Base-by-base conservation (phyloP, 2,329 filamentous ascomycete genomes). In the Ophiostoma himal-ulmi region DNA sequence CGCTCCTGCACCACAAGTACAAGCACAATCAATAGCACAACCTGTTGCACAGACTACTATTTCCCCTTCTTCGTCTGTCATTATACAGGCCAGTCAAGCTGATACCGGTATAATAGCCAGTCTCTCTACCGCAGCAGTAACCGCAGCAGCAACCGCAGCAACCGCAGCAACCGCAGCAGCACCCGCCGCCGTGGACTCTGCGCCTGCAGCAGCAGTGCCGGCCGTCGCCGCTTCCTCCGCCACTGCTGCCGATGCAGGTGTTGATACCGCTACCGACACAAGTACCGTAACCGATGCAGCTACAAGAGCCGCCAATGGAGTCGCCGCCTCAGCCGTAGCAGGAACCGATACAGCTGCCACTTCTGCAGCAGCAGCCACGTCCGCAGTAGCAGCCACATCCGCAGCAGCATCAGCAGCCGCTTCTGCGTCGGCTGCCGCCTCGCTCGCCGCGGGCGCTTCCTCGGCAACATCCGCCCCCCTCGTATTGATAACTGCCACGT, bases 21-120 rank as follows among this genome's bases (percentile, higher is more conserved):
- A 57, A 57, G 3, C 52, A 57, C 52, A 57, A 17, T 57, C 71
- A 34, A 39, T 44, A 71, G 44, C 69, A 64, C 73, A 69, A 68
- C 48, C 70, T 68, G 66, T 72, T 70, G 68, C 72, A 66, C 72
- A 70, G 68, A 65, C 73, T 8, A 69, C 73, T 20, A 13, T 30
- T 62, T 17, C 30, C 7, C 30, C 57, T 34, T 11, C 60, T 22
- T 37, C 60, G 17, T 37, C 60, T n/a, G 64, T 62, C 73, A 72
- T 73, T 65, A 70, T 72, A 68, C 75, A 77, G 75, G 76, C 74
- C 76, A 80, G 76, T 77, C 74, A 76, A 77, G 77, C 79, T 80
- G 78, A 80, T 79, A 76, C 71, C 74, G 77, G 73, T 74, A 70
- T 76, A 74, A 73, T 76, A 60, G 71, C 74, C 69, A 74, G 74